Base-by-base conservation (phyloP, 768 basidiomycete genomes). In the Collybia sordida region DNA sequence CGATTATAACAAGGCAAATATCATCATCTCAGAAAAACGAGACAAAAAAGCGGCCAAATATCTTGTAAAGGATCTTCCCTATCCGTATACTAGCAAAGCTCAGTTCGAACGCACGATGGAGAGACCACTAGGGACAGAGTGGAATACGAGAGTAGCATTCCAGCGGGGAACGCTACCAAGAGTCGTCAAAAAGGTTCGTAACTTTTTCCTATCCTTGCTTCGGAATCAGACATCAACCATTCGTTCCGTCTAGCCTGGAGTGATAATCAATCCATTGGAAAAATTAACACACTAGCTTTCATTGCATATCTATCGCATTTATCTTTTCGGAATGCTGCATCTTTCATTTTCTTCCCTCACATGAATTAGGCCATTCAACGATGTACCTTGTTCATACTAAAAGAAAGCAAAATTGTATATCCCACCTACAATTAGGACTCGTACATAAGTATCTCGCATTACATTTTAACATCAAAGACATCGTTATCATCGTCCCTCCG, bases 31-130 rank as follows among this genome's bases (percentile, higher is more conserved):
- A 1, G 96, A 99, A 69, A 92, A 88, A 69, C 85, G 86, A 51
- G 96, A 98, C 72, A 93, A 92, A 72, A 97, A 97, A 65, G 94
- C 91, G 0, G 72, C 83, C 14, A 90, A 93, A 69, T 98, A 95
- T 65, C 77, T 85, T 52, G 84, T 93, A 47, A 90, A 89, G 67
- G 95, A 98, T 64, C 68, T 99, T 39, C 97, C 97, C 2, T 89
- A 88, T 68, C 97, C 96, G 3, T 98, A 93, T 64, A 98, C 96
- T 7, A 90, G 88, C 67, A 85, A 85, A 50, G 91, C 88, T 3
- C 97, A 98, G 72, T 98, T 88, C 61, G 94, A 97, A 69, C 83
- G 86, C 27, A 80, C 80, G 53, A 83, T 97, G 75, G 81, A 86
- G 36, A 78, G 72, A 25, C 94, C 95, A 5, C 59, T 98, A 23